phyloP scores from a whole-genome alignment of 805 yeast species.

The Komagataella kurtzmanii region DNA sequence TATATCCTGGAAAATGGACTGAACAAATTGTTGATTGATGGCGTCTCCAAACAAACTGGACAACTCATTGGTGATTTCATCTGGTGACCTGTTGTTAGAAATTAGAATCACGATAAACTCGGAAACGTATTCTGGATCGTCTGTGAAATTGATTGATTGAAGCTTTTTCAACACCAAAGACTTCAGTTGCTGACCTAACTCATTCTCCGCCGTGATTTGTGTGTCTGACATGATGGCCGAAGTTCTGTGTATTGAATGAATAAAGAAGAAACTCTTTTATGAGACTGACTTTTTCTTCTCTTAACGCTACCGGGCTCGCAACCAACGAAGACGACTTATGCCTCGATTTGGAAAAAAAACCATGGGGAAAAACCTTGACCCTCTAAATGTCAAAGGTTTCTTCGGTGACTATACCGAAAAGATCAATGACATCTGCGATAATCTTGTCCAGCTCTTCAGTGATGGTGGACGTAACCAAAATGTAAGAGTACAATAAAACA shows the following conservation, averaged over 20 bases:
- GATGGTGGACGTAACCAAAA: constrained; percentile 56
- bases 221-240: constrained; percentile 9
- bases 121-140: constrained; percentile 49
- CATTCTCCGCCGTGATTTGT: constrained; percentile 16
- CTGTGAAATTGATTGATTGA: constrained; percentile 26
- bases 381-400: constrained; percentile 37
- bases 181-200: constrained; percentile 27
- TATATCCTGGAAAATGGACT: constrained; percentile 44
- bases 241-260: neutral
- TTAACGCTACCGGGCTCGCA: neutral
- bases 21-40: constrained; percentile 43
- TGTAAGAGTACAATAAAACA: constrained; percentile 62
- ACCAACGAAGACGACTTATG: neutral
- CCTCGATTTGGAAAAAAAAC: neutral
- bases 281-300: neutral
- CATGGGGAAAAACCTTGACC: neutral
- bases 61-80: constrained; percentile 48
- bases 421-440: constrained; percentile 35
- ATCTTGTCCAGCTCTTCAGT: constrained; percentile 51
- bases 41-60: constrained; percentile 47
- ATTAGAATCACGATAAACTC: constrained; percentile 64
- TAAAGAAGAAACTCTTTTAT: neutral
- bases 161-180: constrained; percentile 27
- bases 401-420: constrained; percentile 56
- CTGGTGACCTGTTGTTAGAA: constrained; percentile 50